Base-by-base conservation (phyloP, 2,329 filamentous ascomycete species). In the Purpureocillium takamizusanense region DNA sequence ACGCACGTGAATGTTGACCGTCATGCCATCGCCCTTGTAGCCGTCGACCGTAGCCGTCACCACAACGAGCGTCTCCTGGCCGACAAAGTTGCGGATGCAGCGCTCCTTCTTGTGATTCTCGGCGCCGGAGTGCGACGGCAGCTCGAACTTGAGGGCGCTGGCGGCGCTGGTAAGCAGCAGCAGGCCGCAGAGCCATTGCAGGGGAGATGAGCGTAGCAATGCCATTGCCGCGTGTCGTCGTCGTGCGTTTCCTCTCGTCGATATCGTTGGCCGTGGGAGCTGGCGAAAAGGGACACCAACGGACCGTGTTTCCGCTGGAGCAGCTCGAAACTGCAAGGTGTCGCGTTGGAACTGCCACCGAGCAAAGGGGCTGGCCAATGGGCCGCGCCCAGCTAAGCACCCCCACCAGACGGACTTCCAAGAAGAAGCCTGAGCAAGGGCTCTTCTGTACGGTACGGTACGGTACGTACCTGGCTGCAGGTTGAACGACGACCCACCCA, bases 11-110 rank as follows among this genome's bases (percentile, higher is more conserved):
- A 98, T 92, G 62, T 97, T 94, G 47, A 97, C 78, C 52, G 77
- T 68, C 78, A 94, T 89, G 38, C 92, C 92, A 70, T 98, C 92
- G 42, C 88, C 90, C 65, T 83, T 86, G 49, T 68, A 68, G n/a
- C 92, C 92, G 59, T 82, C 78, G 40, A 95, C 74, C 42, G 80
- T 95, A 39, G 89, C 86, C 41, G 90, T 97, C 38, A 98, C 90
- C 27, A 97, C 90, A 31, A 98, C 92, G 48, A 98, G 70, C 47
- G 92, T 94, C 58, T 95, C 88, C 65, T 80, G 84, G 44, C 78
- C 76, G 49, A 95, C 89, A 62, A 95, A 98, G 70, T 98, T 98
- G 61, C 90, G 80, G 62, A 98, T 85, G 69, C 92, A 98, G 68
- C 90, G 78, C 67, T 90, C 84, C 56, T 81, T 77, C 52, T 82